Conservation (phyloP, 495 filamentous ascomycete genomes). For the Neurospora sp. region DNA sequence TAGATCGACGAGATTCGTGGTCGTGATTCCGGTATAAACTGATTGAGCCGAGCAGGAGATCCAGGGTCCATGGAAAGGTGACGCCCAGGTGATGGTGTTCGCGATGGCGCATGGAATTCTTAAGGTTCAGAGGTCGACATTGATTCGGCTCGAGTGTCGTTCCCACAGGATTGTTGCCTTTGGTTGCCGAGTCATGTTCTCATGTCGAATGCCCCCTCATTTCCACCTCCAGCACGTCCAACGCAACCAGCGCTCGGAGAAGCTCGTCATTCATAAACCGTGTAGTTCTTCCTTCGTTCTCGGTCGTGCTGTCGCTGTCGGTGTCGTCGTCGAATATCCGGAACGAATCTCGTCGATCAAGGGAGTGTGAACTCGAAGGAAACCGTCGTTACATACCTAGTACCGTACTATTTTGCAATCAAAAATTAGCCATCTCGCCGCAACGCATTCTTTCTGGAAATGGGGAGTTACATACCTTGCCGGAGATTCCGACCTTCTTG, state of each 20-base stretch:
- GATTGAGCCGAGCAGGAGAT: not conserved
- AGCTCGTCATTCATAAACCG: not conserved
- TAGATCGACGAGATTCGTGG: not conserved
- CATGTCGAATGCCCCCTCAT: not conserved
- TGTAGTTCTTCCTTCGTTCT: not conserved
- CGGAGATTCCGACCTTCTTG: conserved; percentile 89
- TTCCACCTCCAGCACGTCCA: not conserved
- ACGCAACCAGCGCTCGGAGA: not conserved
- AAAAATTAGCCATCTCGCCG: conserved; percentile 4
- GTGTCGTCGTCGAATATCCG: not conserved
- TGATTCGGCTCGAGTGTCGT: not conserved
- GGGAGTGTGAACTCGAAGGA: conserved; percentile 2
- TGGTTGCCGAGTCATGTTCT: not conserved
- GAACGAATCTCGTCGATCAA: not conserved
- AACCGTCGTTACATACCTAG: conserved; percentile 35
- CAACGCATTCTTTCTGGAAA: not conserved
- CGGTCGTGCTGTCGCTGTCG: not conserved
- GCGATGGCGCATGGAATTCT: not conserved
- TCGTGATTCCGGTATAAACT: not conserved
- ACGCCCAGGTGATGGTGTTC: not conserved
- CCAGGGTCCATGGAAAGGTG: not conserved
- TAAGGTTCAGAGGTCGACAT: not conserved
- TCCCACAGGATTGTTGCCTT: not conserved
- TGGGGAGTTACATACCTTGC: conserved; percentile 31
- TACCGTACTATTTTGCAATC: conserved; percentile 42